Conservation (phyloP, 768 basidiomycete species). For the Leccinum imitatum region DNA sequence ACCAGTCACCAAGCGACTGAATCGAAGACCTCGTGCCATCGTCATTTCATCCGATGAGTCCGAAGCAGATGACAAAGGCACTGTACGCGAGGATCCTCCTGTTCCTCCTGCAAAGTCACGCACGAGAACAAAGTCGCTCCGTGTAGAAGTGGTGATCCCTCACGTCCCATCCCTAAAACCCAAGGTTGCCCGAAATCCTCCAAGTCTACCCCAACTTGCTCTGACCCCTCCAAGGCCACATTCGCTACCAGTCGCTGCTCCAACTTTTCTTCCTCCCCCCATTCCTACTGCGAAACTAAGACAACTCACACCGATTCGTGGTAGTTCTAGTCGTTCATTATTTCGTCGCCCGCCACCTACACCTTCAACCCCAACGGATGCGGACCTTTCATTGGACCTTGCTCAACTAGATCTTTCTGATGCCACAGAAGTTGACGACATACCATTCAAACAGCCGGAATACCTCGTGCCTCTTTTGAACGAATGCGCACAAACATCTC, state of each 20-base stretch:
- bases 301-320: slow-evolving; percentile 67
- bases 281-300: slow-evolving; percentile 44
- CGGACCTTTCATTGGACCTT: slow-evolving; percentile 40
- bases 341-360: slow-evolving; percentile 48
- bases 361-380: slow-evolving; percentile 54
- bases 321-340: slow-evolving; percentile 34
- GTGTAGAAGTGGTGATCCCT: slow-evolving; percentile 46
- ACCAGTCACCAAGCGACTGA: slow-evolving; percentile 12
- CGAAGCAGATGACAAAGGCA: slow-evolving; percentile 31
- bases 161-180: slow-evolving; percentile 25
- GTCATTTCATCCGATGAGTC: slow-evolving; percentile 52
- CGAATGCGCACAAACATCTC: slow-evolving; percentile 68
- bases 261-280: slow-evolving; percentile 8
- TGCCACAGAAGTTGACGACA: slow-evolving; percentile 46
- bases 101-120: slow-evolving; percentile 12
- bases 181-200: slow-evolving; percentile 17
- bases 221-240: slow-evolving; percentile 8
- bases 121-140: slow-evolving; percentile 19
- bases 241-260: not conserved
- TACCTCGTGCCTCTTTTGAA: slow-evolving; percentile 64
- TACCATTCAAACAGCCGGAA: slow-evolving; percentile 44
- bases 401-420: slow-evolving; percentile 46
- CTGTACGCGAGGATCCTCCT: slow-evolving; percentile 3
- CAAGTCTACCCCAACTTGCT: slow-evolving; percentile 3
- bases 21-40: slow-evolving; percentile 20